phyloP scores from a whole-genome alignment of 179 eudicot genomes.

The Carnegiea gigantea region DNA sequence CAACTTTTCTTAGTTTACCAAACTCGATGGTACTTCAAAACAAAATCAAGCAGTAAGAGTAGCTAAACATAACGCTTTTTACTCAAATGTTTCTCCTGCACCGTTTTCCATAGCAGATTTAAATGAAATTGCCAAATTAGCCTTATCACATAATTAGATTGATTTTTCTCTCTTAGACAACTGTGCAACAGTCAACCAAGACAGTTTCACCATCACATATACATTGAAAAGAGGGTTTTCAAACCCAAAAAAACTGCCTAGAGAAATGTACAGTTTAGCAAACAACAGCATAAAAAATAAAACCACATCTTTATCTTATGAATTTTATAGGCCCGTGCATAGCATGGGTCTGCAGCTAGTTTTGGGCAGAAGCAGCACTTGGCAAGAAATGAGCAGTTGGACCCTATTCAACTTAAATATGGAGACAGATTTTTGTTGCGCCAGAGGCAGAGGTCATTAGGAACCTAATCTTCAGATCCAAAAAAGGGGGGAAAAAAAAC shows the following conservation, averaged over 20 bases:
- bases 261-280: not conserved
- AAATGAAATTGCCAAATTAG: not conserved
- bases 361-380: not conserved
- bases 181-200: not conserved
- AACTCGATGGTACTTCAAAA: not conserved
- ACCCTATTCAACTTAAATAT: not conserved
- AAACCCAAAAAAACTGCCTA: not conserved
- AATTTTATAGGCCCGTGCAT: not conserved
- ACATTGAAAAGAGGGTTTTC: not conserved
- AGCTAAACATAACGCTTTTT: not conserved
- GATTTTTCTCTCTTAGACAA: not conserved
- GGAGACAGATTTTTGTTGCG: too few relatives aligned
- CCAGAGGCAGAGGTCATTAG: not conserved
- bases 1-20: not conserved
- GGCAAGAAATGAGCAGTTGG: not conserved
- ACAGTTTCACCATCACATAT: not conserved
- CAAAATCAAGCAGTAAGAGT: not conserved
- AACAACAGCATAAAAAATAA: not conserved
- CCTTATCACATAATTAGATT: not conserved
- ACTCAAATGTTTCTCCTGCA: not conserved
- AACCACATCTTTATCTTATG: not conserved
- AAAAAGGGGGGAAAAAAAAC: not conserved
- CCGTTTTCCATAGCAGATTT: not conserved
- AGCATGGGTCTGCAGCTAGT: not conserved
- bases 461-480: not conserved